Percentiles rank a stretch among this genome's conserved stretches.
Conservation (phyloP, 106 monocot species). For the Ottelia alismoides region DNA sequence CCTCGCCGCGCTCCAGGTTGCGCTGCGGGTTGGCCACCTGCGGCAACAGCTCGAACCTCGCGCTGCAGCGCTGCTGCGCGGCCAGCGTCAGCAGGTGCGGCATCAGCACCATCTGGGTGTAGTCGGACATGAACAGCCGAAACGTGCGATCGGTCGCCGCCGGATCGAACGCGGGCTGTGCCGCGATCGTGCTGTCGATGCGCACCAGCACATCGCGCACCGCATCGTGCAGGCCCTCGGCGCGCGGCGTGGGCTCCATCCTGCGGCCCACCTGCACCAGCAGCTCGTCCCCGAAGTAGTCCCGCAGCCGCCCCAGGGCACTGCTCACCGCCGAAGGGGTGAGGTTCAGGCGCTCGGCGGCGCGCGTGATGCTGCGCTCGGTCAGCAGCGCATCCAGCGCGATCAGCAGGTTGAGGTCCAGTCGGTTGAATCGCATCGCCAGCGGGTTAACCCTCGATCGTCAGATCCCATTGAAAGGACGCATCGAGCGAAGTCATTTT, state of each 20-base stretch:
- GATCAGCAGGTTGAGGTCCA: not conserved
- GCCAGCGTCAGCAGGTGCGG: not conserved
- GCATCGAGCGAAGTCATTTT: too few relatives aligned
- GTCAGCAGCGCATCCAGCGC: not conserved
- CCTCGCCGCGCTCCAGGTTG: not conserved
- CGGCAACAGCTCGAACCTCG: not conserved
- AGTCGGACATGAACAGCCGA: not conserved
- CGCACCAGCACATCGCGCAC: not conserved
- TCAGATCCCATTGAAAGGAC: too few relatives aligned
- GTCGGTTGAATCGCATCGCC: not conserved
- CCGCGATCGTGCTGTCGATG: not conserved
- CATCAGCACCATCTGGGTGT: not conserved
- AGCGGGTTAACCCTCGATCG: too few relatives aligned
- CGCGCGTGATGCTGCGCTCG: not conserved
- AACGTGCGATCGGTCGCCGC: not conserved
- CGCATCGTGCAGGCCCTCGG: not conserved
- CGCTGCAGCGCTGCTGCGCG: too few relatives aligned
- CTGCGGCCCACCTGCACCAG: not conserved
- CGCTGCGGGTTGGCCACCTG: not conserved
- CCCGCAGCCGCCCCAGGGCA: not conserved
- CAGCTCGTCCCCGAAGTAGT: not conserved
- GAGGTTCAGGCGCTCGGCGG: not conserved
- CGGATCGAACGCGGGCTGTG: not conserved
- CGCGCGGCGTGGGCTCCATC: not conserved
- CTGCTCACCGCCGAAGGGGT: not conserved